These are phyloP conservation scores for Geum urbanum DNA, from an alignment of 306 rosid species.

Conservation along the genomic window DNA sequence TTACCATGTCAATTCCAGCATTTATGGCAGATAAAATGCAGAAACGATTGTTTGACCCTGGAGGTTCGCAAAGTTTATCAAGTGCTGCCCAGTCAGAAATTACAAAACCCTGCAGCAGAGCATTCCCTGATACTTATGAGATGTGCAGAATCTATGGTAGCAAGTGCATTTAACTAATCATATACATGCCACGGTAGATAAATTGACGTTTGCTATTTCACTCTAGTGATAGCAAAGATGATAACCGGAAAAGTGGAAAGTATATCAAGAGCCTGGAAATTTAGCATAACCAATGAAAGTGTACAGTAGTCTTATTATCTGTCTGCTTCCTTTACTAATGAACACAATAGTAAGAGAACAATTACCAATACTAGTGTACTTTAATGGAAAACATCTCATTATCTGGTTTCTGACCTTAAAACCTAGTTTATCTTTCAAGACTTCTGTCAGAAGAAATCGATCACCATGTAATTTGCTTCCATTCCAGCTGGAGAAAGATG, in stretches of 20 bases:
- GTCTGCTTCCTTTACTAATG: neutral
- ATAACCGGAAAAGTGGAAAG: neutral
- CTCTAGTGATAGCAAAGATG: neutral
- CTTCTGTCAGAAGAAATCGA: constrained; percentile 60
- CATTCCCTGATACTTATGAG: constrained; percentile 13
- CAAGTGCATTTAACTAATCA: constrained; percentile 13
- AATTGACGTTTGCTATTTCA: neutral
- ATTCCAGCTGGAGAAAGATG: constrained; percentile 86
- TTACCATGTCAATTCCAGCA: constrained; percentile 91
- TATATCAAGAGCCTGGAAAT: neutral
- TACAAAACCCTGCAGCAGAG: constrained; percentile 65
- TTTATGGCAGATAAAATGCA: constrained; percentile 61
- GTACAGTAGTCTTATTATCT: neutral
- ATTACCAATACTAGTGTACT: neutral
- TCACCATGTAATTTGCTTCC: constrained; percentile 59
- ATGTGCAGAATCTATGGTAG: neutral
- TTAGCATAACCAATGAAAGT: neutral
- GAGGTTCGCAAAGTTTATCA: constrained; percentile 55
- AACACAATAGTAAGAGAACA: too few relatives aligned
- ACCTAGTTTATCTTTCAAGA: constrained; percentile 72
- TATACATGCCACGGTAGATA: neutral
- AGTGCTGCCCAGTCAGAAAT: constrained; percentile 85
- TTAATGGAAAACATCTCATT: neutral
- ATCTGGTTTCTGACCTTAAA: constrained; percentile 52
- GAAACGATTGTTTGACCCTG: constrained; percentile 52